Conservation (phyloP, 2,329 filamentous ascomycete species). For the Gaeumannomyces sp. region DNA sequence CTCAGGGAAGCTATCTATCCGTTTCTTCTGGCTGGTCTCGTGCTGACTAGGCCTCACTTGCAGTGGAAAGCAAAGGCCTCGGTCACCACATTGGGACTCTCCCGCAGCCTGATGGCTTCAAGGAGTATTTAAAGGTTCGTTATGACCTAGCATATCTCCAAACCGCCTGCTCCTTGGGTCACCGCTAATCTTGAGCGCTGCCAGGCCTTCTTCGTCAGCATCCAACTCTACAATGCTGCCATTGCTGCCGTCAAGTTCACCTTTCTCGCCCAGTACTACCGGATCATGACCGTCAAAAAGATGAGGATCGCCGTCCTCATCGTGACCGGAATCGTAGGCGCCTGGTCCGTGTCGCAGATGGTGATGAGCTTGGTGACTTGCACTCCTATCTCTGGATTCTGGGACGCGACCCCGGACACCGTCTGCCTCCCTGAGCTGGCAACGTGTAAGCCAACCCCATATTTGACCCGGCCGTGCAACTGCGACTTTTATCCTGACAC, state of each 20-base stretch:
- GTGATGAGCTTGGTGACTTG: conserved; percentile 28
- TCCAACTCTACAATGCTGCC: conserved; percentile 30
- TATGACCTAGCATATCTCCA: not conserved
- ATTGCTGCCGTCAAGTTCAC: conserved; percentile 30
- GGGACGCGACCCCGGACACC: conserved; percentile 21
- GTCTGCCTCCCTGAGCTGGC: conserved; percentile 28
- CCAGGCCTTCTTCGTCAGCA: conserved; percentile 31
- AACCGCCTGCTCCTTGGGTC: too few species aligned
- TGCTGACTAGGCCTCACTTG: not conserved
- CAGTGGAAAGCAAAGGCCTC: conserved; percentile 11
- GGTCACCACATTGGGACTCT: conserved; percentile 16
- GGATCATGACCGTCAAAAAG: conserved; percentile 27
- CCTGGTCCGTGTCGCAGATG: conserved; percentile 6
- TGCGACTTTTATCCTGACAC: not conserved
- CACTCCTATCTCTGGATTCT: conserved; percentile 28
- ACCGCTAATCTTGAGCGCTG: not conserved
- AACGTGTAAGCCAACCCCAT: conserved; percentile 17
- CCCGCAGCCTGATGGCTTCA: conserved; percentile 8
- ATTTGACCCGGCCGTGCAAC: too few species aligned
- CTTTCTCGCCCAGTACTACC: conserved; percentile 33
- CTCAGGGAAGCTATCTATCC: not conserved
- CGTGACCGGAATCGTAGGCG: conserved; percentile 1
- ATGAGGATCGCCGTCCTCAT: conserved; percentile 10
- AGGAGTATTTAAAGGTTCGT: conserved; percentile 12
- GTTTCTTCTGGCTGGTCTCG: not conserved